These are phyloP conservation scores for Microbotryum scabiosae DNA, from an alignment of 1,284 basidiomycete genomes.

Conservation along the genomic window DNA sequence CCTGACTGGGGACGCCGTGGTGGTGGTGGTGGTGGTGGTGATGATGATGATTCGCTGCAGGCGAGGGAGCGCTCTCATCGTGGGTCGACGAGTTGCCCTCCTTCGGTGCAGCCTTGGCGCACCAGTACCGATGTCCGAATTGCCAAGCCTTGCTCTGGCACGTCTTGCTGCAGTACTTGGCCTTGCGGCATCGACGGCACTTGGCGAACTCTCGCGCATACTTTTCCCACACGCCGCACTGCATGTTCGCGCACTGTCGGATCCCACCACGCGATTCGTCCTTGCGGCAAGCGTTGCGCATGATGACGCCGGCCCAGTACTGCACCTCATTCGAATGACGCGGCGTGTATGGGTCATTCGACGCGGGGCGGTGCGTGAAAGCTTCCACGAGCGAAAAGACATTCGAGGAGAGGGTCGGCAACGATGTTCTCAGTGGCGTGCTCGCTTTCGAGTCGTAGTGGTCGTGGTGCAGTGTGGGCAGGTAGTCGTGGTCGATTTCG, in stretches of 20 bases:
- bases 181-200: constrained; percentile 89
- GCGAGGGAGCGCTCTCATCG: too few species aligned
- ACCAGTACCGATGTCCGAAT: constrained; percentile 76
- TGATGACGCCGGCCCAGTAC: constrained; percentile 98
- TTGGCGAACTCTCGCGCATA: constrained; percentile 95
- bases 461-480: background rate
- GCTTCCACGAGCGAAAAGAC: constrained; percentile 91
- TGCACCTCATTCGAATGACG: constrained; percentile 84
- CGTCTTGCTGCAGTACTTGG: constrained; percentile 96
- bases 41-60: too few species aligned
- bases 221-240: constrained; percentile 89
- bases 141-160: constrained; percentile 97
- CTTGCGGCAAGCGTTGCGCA: constrained; percentile 98
- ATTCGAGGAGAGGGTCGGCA: constrained; percentile 29
- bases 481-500: background rate
- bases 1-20: too few species aligned
- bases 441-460: background rate
- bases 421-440: background rate
- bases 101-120: constrained; percentile 19
- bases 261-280: constrained; percentile 88
- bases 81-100: background rate
- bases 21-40: too few species aligned
- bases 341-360: constrained; percentile 62
- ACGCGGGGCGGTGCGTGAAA: constrained; percentile 86
- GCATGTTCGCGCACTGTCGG: constrained; percentile 95